A percentile compares a stretch with the other conserved stretches of the same genome.
Evolutionary conservation across 495 filamentous ascomycete species (phyloP).

Genomic region (Xylaria curta): DNA sequence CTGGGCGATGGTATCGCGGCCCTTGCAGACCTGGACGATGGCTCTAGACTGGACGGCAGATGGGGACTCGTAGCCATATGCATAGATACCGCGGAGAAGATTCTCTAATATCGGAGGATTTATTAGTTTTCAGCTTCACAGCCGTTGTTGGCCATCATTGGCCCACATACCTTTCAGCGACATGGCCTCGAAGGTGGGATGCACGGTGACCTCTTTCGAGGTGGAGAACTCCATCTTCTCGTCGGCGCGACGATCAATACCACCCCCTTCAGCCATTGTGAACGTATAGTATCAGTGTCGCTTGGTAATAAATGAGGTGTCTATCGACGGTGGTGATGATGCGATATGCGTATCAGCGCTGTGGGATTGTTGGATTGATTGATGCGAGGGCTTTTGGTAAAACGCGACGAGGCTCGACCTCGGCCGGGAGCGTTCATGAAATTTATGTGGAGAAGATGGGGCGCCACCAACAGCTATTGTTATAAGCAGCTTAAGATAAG

Average conservation of each 20-base stretch:
- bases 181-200: slow-evolving; percentile 64
- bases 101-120: slow-evolving; percentile 62
- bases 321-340: not conserved
- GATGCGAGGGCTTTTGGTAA: not conserved
- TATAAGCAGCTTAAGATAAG: not conserved
- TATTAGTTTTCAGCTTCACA: slow-evolving; percentile 8
- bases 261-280: slow-evolving; percentile 80
- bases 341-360: not conserved
- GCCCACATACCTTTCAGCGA: slow-evolving; percentile 66
- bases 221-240: slow-evolving; percentile 98
- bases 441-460: slow-evolving; percentile 14
- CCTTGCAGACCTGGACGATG: slow-evolving; percentile 98
- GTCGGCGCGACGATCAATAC: slow-evolving; percentile 90
- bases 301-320: not conserved
- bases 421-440: not conserved
- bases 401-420: slow-evolving; percentile 2
- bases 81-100: slow-evolving; percentile 95
- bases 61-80: slow-evolving; percentile 96
- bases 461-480: not conserved
- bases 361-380: not conserved
- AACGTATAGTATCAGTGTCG: not conserved
- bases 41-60: slow-evolving; percentile 97
- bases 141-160: not conserved
- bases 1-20: slow-evolving; percentile 97
- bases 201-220: slow-evolving; percentile 95